Base-by-base conservation (phyloP, 2,329 filamentous ascomycete species). In the Mycosphaerelloides madeirae region DNA sequence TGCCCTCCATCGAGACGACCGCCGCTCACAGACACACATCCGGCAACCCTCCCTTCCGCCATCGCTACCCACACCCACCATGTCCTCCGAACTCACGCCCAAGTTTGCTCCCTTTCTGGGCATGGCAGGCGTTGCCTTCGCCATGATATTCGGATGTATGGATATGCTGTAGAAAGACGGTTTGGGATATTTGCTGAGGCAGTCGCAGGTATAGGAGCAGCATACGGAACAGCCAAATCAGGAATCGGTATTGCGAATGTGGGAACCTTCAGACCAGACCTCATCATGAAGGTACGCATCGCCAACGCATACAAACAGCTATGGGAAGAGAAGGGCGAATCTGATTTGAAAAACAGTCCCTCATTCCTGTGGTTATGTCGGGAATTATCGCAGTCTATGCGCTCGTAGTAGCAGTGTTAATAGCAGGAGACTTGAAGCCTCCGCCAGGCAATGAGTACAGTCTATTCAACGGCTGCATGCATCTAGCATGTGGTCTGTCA, bases 361-460 rank as follows among this genome's bases (percentile, higher is more conserved):
- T 91, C 41, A 90, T 91, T 57, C 86, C 87, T 52, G 86, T 93
- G 55, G 84, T 98, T 75, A 98, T 98, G 93, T 95, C 93, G 59
- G 93, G 93, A 80, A 98, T 98, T 66, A 88, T 98, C 63, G 93
- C 93, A 46, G 93, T 98, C 57, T 98, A 98, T 73, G 87, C 90
- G 40, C 85, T 98, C 58, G 93, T 98, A 62, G 90, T 98, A 58
- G 86, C 91, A 14, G 93, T 98, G 63, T 80, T 98, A 57, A 98
- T 98, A 66, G 87, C 89, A 44, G 85, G 88, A 68, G 88, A 95
- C 67, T 81, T 97, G 66, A 78, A 77, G 38, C 86, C 89, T 20
- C 85, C 84, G 45, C 76, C 78, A 13, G 71, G 71, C 15, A 72
- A 77, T 55, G 76, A 76, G 64, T 95, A 95, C 73, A 89, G 83